These are phyloP conservation scores for Agapanthus africanus DNA, from an alignment of 106 monocot species.

Conservation along the genomic window DNA sequence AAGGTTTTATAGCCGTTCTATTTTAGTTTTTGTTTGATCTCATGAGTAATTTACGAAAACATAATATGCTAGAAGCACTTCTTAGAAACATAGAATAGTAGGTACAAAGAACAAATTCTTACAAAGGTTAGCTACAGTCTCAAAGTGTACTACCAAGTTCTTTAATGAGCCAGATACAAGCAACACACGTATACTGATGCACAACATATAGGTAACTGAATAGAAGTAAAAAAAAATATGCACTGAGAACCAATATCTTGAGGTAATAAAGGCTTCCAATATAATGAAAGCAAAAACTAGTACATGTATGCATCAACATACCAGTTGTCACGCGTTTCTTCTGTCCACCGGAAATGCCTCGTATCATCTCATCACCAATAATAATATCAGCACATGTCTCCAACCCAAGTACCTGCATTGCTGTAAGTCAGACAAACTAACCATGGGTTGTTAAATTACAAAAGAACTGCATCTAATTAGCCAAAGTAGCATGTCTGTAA, in stretches of 20 bases:
- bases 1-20: no score
- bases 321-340: constrained; percentile 50
- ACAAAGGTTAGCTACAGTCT: no score
- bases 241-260: not conserved
- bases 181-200: not conserved
- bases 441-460: not conserved
- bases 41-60: no score
- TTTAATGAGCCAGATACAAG: no score
- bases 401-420: constrained; percentile 31
- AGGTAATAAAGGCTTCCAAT: not conserved
- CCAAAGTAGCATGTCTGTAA: not conserved
- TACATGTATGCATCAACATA: constrained; percentile 1
- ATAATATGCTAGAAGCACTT: no score
- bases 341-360: constrained; percentile 52
- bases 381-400: constrained; percentile 38
- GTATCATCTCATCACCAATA: constrained; percentile 43
- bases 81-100: no score
- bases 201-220: not conserved
- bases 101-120: no score
- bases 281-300: not conserved
- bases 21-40: no score
- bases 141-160: no score
- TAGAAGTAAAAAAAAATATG: not conserved
- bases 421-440: not conserved
- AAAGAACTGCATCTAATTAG: no score